Evolutionary conservation across 1,284 basidiomycete genomes (phyloP).

Genomic region (Ganoderma meredithae): DNA sequence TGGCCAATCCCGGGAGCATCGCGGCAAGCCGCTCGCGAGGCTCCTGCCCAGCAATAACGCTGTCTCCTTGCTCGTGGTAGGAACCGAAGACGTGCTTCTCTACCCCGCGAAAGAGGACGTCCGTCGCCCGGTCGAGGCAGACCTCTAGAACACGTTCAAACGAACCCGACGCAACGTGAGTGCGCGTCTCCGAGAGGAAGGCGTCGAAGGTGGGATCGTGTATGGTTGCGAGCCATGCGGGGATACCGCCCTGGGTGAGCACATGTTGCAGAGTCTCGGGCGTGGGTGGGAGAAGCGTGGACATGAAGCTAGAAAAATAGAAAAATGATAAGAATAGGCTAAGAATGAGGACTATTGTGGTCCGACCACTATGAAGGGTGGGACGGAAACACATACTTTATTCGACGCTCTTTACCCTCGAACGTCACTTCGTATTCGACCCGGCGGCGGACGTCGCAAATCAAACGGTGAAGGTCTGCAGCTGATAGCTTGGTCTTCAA

Average conservation of each 20-base stretch:
- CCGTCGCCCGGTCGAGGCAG: conserved; percentile 74
- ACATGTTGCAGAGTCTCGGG: conserved; percentile 73
- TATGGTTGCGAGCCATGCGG: conserved; percentile 35
- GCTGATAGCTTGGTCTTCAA: conserved; percentile 77
- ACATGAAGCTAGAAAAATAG: conserved; percentile 63
- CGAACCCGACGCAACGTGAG: conserved; percentile 70
- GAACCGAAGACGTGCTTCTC: conserved; percentile 61
- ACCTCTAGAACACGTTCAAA: conserved; percentile 73
- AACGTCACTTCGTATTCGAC: conserved; percentile 78
- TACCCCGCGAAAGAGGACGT: conserved; percentile 59
- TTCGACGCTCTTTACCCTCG: conserved; percentile 63
- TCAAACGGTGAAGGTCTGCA: conserved; percentile 71
- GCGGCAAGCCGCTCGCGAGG: conserved; percentile 61
- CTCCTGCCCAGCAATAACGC: conserved; percentile 29
- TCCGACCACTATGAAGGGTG: neutral
- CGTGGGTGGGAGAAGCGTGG: conserved; percentile 76
- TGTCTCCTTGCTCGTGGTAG: conserved; percentile 29
- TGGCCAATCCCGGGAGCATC: conserved; percentile 78
- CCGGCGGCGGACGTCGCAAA: conserved; percentile 74
- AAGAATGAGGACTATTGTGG: neutral
- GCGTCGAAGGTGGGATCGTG: conserved; percentile 62
- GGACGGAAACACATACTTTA: conserved; percentile 52
- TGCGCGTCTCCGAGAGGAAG: conserved; percentile 76
- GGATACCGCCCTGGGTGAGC: conserved; percentile 67
- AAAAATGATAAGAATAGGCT: conserved; percentile 10